phyloP scores from a whole-genome alignment of 106 monocot species.

The Vanilla planifolia region DNA sequence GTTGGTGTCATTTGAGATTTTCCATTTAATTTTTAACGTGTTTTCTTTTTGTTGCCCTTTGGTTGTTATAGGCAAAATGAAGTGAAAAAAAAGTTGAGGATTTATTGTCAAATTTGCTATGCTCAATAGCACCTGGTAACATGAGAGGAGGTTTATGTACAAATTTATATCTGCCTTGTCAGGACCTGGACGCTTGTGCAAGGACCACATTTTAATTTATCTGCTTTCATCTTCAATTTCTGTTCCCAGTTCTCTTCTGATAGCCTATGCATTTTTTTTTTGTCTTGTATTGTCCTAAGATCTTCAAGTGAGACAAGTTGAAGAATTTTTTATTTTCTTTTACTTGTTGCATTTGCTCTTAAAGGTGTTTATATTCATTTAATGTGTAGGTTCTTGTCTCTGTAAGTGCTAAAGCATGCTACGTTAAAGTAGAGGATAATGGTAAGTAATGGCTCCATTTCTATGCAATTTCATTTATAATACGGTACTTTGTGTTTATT shows the following conservation, averaged over 20 bases:
- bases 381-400: conserved; percentile 55
- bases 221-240: neutral
- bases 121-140: too few relatives aligned
- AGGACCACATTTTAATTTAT: too few relatives aligned
- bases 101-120: too few relatives aligned
- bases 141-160: too few relatives aligned
- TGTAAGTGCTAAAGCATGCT: conserved; percentile 47
- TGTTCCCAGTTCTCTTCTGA: neutral
- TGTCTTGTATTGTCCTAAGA: neutral
- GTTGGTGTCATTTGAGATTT: neutral
- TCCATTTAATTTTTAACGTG: too few relatives aligned
- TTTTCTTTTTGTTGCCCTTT: too few relatives aligned
- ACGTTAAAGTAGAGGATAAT: conserved; percentile 87
- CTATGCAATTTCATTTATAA: conserved; percentile 3
- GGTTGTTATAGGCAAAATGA: too few relatives aligned
- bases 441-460: conserved; percentile 34
- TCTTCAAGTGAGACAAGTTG: too few relatives aligned
- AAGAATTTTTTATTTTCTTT: neutral
- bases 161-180: too few relatives aligned
- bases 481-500: neutral
- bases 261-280: neutral
- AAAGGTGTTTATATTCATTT: conserved; percentile 3
- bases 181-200: too few relatives aligned
- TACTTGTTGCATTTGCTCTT: conserved; percentile 1
- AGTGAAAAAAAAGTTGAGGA: too few relatives aligned